Evolutionary conservation across 331 rosid genomes (phyloP).

Genomic region (Quercus phellos): DNA sequence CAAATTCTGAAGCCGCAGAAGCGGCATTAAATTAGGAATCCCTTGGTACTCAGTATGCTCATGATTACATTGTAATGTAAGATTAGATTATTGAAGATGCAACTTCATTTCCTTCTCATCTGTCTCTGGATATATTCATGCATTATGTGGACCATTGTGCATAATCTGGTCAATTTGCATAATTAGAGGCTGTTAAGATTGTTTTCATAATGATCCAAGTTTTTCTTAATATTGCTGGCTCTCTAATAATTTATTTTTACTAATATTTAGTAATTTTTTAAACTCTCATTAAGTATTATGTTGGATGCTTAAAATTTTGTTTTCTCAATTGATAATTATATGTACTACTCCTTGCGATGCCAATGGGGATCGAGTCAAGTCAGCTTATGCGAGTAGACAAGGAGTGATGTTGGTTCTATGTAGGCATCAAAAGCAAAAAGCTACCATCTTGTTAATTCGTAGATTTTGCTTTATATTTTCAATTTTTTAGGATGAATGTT

Average conservation of each 20-base stretch:
- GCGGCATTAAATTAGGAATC: constrained; percentile 20
- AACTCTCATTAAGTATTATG: too few species aligned
- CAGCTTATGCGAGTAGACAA: background rate
- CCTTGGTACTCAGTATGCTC: background rate
- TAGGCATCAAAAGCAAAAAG: background rate
- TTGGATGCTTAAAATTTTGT: too few species aligned
- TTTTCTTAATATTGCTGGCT: background rate
- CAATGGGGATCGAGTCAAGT: too few species aligned
- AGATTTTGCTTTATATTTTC: too few species aligned
- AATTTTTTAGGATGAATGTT: too few species aligned
- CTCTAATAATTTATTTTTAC: background rate
- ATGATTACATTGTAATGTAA: constrained; percentile 7
- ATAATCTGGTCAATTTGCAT: background rate
- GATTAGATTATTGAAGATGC: background rate
- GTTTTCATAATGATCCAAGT: background rate
- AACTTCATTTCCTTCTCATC: background rate
- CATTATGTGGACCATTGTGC: constrained; percentile 3
- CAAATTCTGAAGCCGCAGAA: constrained; percentile 8
- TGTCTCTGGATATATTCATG: background rate
- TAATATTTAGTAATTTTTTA: background rate
- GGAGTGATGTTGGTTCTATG: background rate
- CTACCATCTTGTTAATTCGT: background rate
- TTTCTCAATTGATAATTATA: too few species aligned
- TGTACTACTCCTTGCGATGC: too few species aligned
- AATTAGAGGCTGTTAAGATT: constrained; percentile 12